Conservation (phyloP, 345 rosid genomes). For the Citrus sp. region DNA sequence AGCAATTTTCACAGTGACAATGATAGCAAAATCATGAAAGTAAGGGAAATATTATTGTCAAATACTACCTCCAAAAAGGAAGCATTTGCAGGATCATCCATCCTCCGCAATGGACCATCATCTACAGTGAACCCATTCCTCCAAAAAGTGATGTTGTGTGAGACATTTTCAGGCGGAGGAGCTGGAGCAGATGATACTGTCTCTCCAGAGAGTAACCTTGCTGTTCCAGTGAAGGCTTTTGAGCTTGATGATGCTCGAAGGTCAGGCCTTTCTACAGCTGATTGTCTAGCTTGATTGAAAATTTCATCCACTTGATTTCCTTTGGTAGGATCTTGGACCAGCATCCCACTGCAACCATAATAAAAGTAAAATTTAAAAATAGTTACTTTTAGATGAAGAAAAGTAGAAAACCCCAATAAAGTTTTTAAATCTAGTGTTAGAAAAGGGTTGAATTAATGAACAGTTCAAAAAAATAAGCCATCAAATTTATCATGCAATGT, state of each 20-base stretch:
- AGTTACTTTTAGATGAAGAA: not conserved
- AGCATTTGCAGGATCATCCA: conserved; percentile 80
- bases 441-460: not conserved
- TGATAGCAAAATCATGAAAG: not conserved
- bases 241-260: conserved; percentile 46
- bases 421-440: not conserved
- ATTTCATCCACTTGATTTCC: conserved; percentile 58
- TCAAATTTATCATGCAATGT: not conserved
- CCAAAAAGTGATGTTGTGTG: conserved; percentile 80
- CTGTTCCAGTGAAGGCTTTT: conserved; percentile 72
- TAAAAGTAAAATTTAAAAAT: not conserved
- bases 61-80: conserved; percentile 71
- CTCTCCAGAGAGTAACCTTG: conserved; percentile 75
- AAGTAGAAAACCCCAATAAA: not conserved
- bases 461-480: not conserved
- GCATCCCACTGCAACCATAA: conserved; percentile 67
- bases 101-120: conserved; percentile 75
- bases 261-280: conserved; percentile 62
- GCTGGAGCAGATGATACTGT: conserved; percentile 51
- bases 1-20: not conserved
- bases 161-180: conserved; percentile 53
- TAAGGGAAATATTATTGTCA: not conserved
- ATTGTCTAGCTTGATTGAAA: conserved; percentile 60
- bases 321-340: conserved; percentile 78
- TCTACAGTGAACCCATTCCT: conserved; percentile 86